phyloP scores from a whole-genome alignment of 352 stramenopile genomes.

The Phytophthora chlamydospora region DNA sequence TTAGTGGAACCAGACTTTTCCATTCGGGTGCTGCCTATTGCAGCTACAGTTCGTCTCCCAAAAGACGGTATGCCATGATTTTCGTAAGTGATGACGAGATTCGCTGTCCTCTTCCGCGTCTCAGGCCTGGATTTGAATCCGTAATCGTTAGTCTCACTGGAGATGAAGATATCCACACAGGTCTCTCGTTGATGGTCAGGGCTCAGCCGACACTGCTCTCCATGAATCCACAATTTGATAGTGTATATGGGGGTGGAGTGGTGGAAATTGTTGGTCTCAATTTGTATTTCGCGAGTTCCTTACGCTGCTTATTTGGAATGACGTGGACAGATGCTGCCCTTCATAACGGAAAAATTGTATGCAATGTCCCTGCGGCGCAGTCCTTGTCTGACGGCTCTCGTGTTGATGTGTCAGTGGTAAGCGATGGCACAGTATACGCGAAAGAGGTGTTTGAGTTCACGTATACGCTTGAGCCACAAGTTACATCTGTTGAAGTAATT shows the following conservation, averaged over 20 bases:
- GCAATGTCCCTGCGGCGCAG: constrained; percentile 26
- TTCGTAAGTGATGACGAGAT: constrained; percentile 27
- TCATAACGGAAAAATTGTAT: constrained; percentile 31
- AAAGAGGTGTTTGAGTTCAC: constrained; percentile 37
- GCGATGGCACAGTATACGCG: constrained; percentile 17
- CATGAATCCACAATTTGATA: constrained; percentile 41
- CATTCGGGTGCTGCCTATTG: constrained; percentile 33
- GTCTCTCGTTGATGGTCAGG: constrained; percentile 27
- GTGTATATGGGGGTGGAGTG: constrained; percentile 34
- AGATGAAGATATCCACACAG: constrained; percentile 15
- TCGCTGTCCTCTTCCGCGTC: constrained; percentile 31
- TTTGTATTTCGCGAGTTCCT: constrained; percentile 29
- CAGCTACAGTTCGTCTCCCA: constrained; percentile 18
- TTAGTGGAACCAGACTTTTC: constrained; percentile 44
- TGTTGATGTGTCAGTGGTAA: constrained; percentile 42
- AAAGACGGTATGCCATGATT: constrained; percentile 9
- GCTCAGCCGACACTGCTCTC: constrained; percentile 29
- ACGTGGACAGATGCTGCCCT: constrained; percentile 26
- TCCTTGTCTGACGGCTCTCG: background rate
- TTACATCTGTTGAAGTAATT: constrained; percentile 32
- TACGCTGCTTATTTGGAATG: constrained; percentile 47
- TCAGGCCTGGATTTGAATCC: constrained; percentile 26
- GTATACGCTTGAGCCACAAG: constrained; percentile 34
- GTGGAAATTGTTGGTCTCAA: constrained; percentile 43
- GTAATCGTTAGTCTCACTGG: constrained; percentile 47